Conservation (phyloP, 305 asterid species). For the Fraxinus albicans region DNA sequence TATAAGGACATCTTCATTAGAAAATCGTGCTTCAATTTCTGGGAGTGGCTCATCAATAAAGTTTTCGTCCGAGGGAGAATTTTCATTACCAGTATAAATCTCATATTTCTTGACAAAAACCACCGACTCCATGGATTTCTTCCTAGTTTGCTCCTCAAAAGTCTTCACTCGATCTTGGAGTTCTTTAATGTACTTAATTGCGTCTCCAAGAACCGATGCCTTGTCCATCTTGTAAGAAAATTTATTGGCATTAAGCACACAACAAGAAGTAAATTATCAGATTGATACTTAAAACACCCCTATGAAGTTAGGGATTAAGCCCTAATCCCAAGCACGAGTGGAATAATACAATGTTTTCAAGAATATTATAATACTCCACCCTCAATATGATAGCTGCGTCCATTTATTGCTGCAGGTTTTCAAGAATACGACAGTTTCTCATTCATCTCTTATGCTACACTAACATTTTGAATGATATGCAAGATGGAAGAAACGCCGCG, state of each 20-base stretch:
- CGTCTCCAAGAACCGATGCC: constrained; percentile 66
- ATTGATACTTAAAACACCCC: neutral
- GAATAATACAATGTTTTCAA: neutral
- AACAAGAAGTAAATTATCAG: neutral
- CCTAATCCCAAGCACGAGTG: neutral
- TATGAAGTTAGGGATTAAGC: neutral
- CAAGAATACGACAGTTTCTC: neutral
- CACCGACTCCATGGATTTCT: constrained; percentile 47
- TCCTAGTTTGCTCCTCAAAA: constrained; percentile 58
- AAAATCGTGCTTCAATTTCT: constrained; percentile 64
- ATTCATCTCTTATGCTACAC: neutral
- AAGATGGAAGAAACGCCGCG: too few species aligned
- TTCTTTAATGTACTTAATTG: constrained; percentile 55
- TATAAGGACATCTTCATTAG: constrained; percentile 55
- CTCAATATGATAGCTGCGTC: neutral
- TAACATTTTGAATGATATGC: too few species aligned
- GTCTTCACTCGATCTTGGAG: constrained; percentile 57
- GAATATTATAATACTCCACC: neutral
- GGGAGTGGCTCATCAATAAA: constrained; percentile 49
- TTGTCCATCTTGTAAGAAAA: constrained; percentile 43
- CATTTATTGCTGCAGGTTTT: neutral
- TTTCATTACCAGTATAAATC: constrained; percentile 25
- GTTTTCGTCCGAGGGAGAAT: constrained; percentile 37
- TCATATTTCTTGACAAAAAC: constrained; percentile 57
- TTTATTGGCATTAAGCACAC: neutral